Evolutionary conservation across 345 rosid genomes (phyloP), one percentile per base, ranked within the genome.

Genomic region (Leavenworthia alabamica): DNA sequence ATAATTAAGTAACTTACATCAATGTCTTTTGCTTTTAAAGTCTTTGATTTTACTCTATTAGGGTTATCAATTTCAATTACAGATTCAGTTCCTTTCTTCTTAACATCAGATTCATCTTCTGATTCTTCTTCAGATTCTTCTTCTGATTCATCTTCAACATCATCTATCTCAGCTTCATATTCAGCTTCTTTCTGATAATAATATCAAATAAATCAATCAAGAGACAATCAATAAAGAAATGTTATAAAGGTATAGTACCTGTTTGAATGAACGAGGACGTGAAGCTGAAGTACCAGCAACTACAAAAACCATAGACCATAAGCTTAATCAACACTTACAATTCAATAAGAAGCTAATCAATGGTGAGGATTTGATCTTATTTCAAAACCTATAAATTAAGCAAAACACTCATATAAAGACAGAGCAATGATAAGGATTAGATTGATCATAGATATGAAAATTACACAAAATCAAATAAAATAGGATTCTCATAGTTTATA

Each of bases 1-100:
- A 28, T 2, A 46, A 13, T 0, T 6, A 9, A 20, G 47, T 33
- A 60, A 68, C 86, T 83, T 77, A 89, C 97, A 81, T 89, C 95
- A 62, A 74, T 73, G 51, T 89, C 83, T 67, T 63, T 77, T 42
- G 89, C 95, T 77, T 81, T 86, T 65, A 74, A n/a, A 28, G 77
- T 87, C 83, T 84, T 93, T 11, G 80, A 53, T 78, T 84, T 86
- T 1, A 22, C 90, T 73, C 87, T 16, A 67, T 93, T 93, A 56
- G 96, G 99, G 75, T 93, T 93, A 16, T 86, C 87, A 63, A 84
- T 82, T 79, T 87, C 83, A 57, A 93, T 89, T 45, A 93, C 40
- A 61, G 95, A 77, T 72, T 89, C 79, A 45, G 82, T 75, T 11
- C 99, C 99, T 74, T 93, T 93, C 60, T 76, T 71, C 81, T 85